phyloP scores from a whole-genome alignment of 1,139 yeast genomes.

The Ogataea hybrid region DNA sequence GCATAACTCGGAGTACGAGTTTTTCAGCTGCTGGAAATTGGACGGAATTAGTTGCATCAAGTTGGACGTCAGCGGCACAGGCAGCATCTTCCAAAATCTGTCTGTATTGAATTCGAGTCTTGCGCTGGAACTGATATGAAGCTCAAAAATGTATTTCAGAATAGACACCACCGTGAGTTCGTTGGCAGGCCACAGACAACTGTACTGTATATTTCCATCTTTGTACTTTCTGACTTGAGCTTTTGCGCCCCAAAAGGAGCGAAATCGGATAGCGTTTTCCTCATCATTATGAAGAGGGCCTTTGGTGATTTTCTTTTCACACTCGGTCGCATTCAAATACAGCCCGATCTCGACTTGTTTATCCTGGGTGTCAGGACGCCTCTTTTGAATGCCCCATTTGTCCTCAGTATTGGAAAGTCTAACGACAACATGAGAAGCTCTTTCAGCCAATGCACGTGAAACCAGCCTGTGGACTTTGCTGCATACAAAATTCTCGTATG shows the following conservation, averaged over 20 bases:
- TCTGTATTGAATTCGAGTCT: constrained; percentile 42
- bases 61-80: constrained; percentile 59
- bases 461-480: constrained; percentile 61
- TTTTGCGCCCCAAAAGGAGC: constrained; percentile 85
- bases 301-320: constrained; percentile 77
- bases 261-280: constrained; percentile 60
- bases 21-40: constrained; percentile 53
- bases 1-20: constrained; percentile 65
- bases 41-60: constrained; percentile 45
- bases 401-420: constrained; percentile 26
- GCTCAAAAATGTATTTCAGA: constrained; percentile 56
- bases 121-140: constrained; percentile 50
- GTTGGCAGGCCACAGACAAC: constrained; percentile 78
- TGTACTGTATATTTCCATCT: constrained; percentile 85
- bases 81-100: constrained; percentile 50
- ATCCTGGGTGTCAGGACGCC: constrained; percentile 47
- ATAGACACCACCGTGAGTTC: constrained; percentile 71
- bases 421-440: constrained; percentile 51
- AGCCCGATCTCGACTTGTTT: constrained; percentile 55
- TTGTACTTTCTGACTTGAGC: constrained; percentile 87
- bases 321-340: constrained; percentile 66
- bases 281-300: constrained; percentile 69
- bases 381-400: constrained; percentile 47
- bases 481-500: constrained; percentile 64
- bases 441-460: constrained; percentile 62